These are phyloP conservation scores for Aspergillus hancockii DNA, from an alignment of 495 filamentous ascomycete species.

Conservation along the genomic window DNA sequence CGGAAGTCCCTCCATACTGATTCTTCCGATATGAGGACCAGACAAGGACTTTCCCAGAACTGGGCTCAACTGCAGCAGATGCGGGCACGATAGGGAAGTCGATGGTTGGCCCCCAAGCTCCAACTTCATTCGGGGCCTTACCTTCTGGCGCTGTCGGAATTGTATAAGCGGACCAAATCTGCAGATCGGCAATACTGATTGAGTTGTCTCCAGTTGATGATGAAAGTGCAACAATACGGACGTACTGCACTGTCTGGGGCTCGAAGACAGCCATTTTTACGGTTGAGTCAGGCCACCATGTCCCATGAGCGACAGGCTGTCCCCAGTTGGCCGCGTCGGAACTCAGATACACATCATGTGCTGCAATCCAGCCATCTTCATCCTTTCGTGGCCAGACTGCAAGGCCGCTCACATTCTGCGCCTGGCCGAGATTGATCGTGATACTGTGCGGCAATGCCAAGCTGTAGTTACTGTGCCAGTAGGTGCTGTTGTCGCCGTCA, in stretches of 20 bases:
- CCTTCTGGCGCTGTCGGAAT: constrained; percentile 14
- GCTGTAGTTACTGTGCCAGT: background rate
- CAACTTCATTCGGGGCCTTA: constrained; percentile 22
- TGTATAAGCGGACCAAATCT: constrained; percentile 23
- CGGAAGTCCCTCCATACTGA: constrained; percentile 32
- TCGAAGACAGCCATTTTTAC: constrained; percentile 43
- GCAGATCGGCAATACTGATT: constrained; percentile 38
- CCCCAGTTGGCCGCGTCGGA: constrained; percentile 37
- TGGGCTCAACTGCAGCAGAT: constrained; percentile 34
- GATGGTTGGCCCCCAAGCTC: constrained; percentile 47
- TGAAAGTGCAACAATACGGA: constrained; percentile 38
- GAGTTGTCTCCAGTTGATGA: constrained; percentile 22
- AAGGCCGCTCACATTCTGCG: constrained; percentile 20
- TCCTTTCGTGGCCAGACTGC: constrained; percentile 34
- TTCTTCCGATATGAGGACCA: constrained; percentile 44
- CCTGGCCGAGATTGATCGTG: background rate
- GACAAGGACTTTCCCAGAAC: constrained; percentile 40
- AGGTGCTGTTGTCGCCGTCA: background rate
- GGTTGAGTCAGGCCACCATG: constrained; percentile 42
- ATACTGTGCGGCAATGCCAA: background rate
- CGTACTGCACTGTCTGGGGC: constrained; percentile 38
- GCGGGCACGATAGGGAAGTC: constrained; percentile 54
- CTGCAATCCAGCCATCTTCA: constrained; percentile 36
- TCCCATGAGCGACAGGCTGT: constrained; percentile 40
- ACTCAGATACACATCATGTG: constrained; percentile 46